Evolutionary conservation across 192 early-diverging fungal genomes (phyloP), one percentile per base, ranked within the genome.

Genomic region (Rhizophlyctis rosea): DNA sequence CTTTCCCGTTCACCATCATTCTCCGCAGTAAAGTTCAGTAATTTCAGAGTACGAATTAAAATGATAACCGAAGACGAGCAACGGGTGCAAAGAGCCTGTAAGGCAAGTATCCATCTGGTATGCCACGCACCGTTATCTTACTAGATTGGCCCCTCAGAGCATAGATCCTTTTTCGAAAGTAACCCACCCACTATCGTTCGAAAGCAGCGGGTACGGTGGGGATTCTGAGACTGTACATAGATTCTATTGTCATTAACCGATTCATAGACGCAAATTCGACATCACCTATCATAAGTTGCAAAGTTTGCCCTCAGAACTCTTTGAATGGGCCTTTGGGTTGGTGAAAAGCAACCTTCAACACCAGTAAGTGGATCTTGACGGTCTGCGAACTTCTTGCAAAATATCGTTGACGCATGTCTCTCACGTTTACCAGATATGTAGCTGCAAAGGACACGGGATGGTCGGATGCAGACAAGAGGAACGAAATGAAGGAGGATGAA

Each of bases 381-480:
- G 11, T 55, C 21, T 48, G 28, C 13, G 33, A 11, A 35, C 31
- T 27, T 35, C 13, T 27, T 53, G 16, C 27, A 34, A 54, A 33
- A 33, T 0, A 27, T 66, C 50, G 18, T 24, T 23, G 28, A 23
- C 25, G 23, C 57, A 18, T 25, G 49, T 35, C n/a, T 36, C 33
- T 35, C 33, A 55, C 31, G 30, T 52, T 30, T 48, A 29, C 28
- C 35, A 87, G 86, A 23, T 87, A 88, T 57, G 69, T 73, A 52
- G 73, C 75, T 7, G 85, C 87, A 13, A 81, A 86, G 29, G 82
- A 86, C 58, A 74, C 71, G 36, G 85, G 87, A 25, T 89, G 87
- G 87, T 69, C 76, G 54, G 78, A 78, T 47, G 55, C 73, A 7
- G 67, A 75, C 36, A 89, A 89, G 60, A 66, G 54, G 32, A 47